Percentiles rank a stretch among this genome's conserved stretches.
phyloP scores from a whole-genome alignment of 2,329 filamentous ascomycete genomes.

The Epichloe scottii region DNA sequence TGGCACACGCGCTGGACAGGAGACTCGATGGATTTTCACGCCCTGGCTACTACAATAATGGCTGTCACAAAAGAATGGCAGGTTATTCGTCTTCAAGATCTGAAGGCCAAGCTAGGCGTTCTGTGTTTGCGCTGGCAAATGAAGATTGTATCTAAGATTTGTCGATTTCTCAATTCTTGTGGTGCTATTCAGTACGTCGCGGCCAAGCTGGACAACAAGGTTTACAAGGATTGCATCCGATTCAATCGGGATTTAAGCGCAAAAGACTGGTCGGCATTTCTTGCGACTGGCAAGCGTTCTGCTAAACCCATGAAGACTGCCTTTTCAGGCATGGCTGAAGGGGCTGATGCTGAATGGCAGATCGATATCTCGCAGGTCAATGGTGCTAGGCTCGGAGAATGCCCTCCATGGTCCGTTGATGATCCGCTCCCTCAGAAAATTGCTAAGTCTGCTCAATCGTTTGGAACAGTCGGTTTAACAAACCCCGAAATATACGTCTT shows the following conservation, averaged over 20 bases:
- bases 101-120: slow-evolving; percentile 45
- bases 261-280: slow-evolving; percentile 43
- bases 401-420: slow-evolving; percentile 22
- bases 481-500: slow-evolving; percentile 26
- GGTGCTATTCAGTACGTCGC: slow-evolving; percentile 45
- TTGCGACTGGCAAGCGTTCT: slow-evolving; percentile 33
- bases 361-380: slow-evolving; percentile 6
- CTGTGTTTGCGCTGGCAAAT: slow-evolving; percentile 44
- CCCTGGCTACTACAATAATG: slow-evolving; percentile 44
- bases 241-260: slow-evolving; percentile 42
- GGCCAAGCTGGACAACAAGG: slow-evolving; percentile 37
- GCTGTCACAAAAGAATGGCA: slow-evolving; percentile 45
- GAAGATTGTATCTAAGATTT: slow-evolving; percentile 46
- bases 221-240: slow-evolving; percentile 51
- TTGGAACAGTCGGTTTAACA: slow-evolving; percentile 18
- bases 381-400: slow-evolving; percentile 8
- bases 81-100: slow-evolving; percentile 44
- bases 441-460: slow-evolving; percentile 16
- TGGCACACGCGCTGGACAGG: slow-evolving; percentile 46
- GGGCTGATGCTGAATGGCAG: slow-evolving; percentile 12
- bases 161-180: slow-evolving; percentile 42
- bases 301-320: slow-evolving; percentile 15
- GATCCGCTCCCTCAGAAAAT: slow-evolving; percentile 22
- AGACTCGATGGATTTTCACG: slow-evolving; percentile 44
- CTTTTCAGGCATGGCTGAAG: slow-evolving; percentile 12